phyloP scores from a whole-genome alignment of 768 basidiomycete species.

The Leccinellum rugosiceps region DNA sequence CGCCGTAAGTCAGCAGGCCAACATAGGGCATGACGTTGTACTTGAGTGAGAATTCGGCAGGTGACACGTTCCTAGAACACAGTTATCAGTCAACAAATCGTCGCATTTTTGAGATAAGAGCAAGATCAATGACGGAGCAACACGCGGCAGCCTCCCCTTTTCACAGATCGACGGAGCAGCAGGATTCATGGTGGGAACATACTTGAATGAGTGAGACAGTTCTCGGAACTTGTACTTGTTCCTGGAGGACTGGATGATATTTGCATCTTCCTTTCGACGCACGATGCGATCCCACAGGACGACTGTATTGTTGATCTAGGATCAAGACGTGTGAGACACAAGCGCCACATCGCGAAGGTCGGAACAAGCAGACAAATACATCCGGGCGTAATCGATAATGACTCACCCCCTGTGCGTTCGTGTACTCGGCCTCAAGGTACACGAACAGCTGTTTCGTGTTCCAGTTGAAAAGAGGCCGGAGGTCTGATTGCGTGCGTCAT shows the following conservation, averaged over 20 bases:
- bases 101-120: slow-evolving; percentile 11
- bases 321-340: slow-evolving; percentile 12
- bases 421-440: slow-evolving; percentile 83
- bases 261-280: slow-evolving; percentile 71
- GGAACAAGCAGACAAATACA: slow-evolving; percentile 8
- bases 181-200: slow-evolving; percentile 29
- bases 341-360: slow-evolving; percentile 14
- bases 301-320: slow-evolving; percentile 67
- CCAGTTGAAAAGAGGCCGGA: slow-evolving; percentile 86
- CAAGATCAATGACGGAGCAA: slow-evolving; percentile 11
- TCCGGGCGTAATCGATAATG: neutral
- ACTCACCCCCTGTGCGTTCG: slow-evolving; percentile 68
- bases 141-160: slow-evolving; percentile 17
- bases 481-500: slow-evolving; percentile 45
- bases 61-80: slow-evolving; percentile 52
- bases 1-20: slow-evolving; percentile 74
- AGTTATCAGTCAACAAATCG: slow-evolving; percentile 16
- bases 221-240: slow-evolving; percentile 88
- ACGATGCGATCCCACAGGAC: slow-evolving; percentile 94
- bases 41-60: slow-evolving; percentile 70
- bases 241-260: slow-evolving; percentile 47
- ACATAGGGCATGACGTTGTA: slow-evolving; percentile 93
- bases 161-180: neutral
- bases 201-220: slow-evolving; percentile 71
- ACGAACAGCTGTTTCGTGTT: slow-evolving; percentile 95